Evolutionary conservation across 169 alveolate species (phyloP), one percentile per base, ranked within the genome.

Genomic region (Eimeria praecox): DNA sequence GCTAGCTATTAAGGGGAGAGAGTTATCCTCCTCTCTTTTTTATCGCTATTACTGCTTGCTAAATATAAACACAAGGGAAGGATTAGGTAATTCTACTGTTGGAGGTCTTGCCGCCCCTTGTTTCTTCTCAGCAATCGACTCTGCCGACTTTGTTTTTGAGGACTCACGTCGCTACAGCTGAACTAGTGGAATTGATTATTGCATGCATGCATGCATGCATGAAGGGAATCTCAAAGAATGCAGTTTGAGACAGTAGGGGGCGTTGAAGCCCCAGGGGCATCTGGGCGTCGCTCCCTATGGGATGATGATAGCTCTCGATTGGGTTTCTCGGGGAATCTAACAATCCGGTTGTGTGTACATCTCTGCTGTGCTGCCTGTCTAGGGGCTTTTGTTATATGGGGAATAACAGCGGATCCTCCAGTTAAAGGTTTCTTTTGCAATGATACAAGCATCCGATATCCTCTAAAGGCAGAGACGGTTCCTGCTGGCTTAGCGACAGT

Each of bases 391-490:
- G 77, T 87, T 27, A 3, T 82, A 4, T 93, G 73, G 64, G 96
- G 92, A 9, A 33, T 88, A 30, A 16, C 33, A 3, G 93, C 77
- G 6, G 93, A 93, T 42, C 96, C 96, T 52, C 71, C 73, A 4
- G 42, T 52, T 2, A 71, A 46, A 10, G 96, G 96, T 38, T 93
- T 93, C 77, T 93, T 80, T 56, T 93, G 96, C 93, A 93, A 49
- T 38, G 96, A 93, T 54, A 54, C 77, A 49, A 93, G 93, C 75
- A 93, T 93, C 64, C 96, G 96, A 12, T 93, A 62, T 49, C 96
- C 96, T 30, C 78, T 93, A 42, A 87, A 35, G 85, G 88, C 86
- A 4, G 88, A 93, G 93, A 93, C 96, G 4, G 96, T 93, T n/a
- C 96, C 96, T 12, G 92, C 96, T 4, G 8, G 9, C 16, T 66